Evolutionary conservation across 352 stramenopile genomes (phyloP), one percentile per base, ranked within the genome.

Genomic region (Pythium grandisporangium): DNA sequence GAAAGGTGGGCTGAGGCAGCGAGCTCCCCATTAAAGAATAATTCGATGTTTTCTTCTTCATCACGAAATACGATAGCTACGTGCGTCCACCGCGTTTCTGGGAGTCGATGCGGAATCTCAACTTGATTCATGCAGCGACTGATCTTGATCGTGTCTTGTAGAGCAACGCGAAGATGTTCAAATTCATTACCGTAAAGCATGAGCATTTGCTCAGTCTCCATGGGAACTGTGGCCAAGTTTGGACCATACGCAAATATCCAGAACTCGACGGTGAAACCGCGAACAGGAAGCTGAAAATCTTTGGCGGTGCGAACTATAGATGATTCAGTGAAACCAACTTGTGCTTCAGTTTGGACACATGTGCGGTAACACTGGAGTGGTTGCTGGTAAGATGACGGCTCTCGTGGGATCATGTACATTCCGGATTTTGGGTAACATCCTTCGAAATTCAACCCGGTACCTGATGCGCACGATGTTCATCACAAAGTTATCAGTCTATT

Each of bases 201-300:
- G 29, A 55, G 49, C 48, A 29, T 47, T 23, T 17, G 34, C 1
- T 22, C 19, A 19, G 6, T 48, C n/a, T 11, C 27, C 4, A 4
- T 32, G 19, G 22, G 44, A 21, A 16, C 44, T 24, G 22, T 53
- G n/a, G 26, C 40, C 17, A 33, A 36, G 13, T 58, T 55, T n/a
- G n/a, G n/a, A n/a, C n/a, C n/a, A n/a, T n/a, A n/a, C n/a, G n/a
- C n/a, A n/a, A 17, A 53, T 25, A 47, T 40, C 66, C 63, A 80
- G 4, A 77, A 62, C 35, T 79, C 70, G 6, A 80, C 23, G 11
- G 66, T 67, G 37, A 70, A 47, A 7, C 41, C 53, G 0, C 39
- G 36, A 0, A 25, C 14, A 14, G 55, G 42, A 1, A 79, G 29
- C 14, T 23, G 19, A 21, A 82, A 39, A 30, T 34, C 47, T 37